Evolutionary conservation across 2,329 filamentous ascomycete species (phyloP).

Genomic region (Ophiocordyceps camponoti-rufipedis): DNA sequence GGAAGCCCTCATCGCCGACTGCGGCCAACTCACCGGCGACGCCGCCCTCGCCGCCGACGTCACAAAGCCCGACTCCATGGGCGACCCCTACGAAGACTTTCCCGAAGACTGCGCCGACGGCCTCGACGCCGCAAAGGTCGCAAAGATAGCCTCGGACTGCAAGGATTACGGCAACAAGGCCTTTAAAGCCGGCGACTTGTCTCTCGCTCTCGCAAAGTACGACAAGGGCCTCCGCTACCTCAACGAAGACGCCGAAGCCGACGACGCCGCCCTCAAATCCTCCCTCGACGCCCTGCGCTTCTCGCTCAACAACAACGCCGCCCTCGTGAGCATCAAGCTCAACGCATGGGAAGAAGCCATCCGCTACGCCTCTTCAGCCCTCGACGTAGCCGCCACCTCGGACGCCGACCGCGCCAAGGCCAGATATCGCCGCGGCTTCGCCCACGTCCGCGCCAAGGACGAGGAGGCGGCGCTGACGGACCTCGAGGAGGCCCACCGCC

Average conservation of each 20-base stretch:
- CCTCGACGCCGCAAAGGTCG: constrained; percentile 47
- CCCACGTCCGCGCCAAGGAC: constrained; percentile 60
- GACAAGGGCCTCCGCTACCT: constrained; percentile 83
- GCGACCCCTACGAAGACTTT: constrained; percentile 89
- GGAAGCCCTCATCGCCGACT: constrained; percentile 62
- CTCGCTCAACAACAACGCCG: constrained; percentile 73
- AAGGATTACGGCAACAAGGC: constrained; percentile 88
- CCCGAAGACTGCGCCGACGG: constrained; percentile 60
- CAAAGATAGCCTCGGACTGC: constrained; percentile 65
- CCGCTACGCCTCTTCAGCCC: constrained; percentile 52
- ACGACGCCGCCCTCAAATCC: constrained; percentile 36
- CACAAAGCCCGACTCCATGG: constrained; percentile 59
- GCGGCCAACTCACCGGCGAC: constrained; percentile 63
- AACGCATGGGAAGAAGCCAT: constrained; percentile 51
- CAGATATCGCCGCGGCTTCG: constrained; percentile 63
- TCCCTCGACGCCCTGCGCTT: constrained; percentile 62
- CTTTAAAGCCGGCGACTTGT: constrained; percentile 62
- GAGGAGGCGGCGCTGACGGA: constrained; percentile 65
- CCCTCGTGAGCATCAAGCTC: constrained; percentile 72
- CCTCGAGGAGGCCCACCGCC: constrained; percentile 55
- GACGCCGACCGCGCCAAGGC: constrained; percentile 80
- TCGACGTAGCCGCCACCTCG: constrained; percentile 45
- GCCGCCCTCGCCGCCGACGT: constrained; percentile 48
- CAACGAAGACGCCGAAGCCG: constrained; percentile 62
- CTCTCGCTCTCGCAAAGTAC: constrained; percentile 72